Conservation (phyloP, 2,329 filamentous ascomycete species). For the Dissoconium aciculare region DNA sequence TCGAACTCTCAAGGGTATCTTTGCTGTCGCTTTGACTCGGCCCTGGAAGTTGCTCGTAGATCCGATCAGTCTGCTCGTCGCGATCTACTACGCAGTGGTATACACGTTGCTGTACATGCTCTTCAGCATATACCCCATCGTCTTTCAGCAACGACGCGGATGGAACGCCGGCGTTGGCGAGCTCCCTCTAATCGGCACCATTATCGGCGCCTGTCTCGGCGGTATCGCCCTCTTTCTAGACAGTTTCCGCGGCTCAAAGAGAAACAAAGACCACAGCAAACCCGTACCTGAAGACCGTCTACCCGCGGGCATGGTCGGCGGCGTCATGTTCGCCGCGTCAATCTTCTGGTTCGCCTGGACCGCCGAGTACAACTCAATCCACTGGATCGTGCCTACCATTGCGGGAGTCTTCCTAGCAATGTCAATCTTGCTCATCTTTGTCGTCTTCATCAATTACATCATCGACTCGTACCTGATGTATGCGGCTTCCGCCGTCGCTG, state of each 20-base stretch:
- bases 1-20: constrained; percentile 25
- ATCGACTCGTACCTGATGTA: constrained; percentile 22
- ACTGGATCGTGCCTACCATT: constrained; percentile 29
- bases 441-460: constrained; percentile 33
- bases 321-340: constrained; percentile 28
- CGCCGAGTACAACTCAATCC: constrained; percentile 20
- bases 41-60: constrained; percentile 60
- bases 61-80: constrained; percentile 19
- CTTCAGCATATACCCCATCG: constrained; percentile 33
- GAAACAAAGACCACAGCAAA: constrained; percentile 21
- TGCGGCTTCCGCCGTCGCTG: constrained; percentile 34
- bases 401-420: constrained; percentile 31
- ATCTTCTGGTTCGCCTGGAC: constrained; percentile 34
- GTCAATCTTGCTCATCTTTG: constrained; percentile 32
- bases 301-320: constrained; percentile 31
- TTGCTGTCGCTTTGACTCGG: constrained; percentile 44
- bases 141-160: constrained; percentile 28
- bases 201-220: constrained; percentile 29
- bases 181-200: constrained; percentile 32
- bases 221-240: constrained; percentile 27
- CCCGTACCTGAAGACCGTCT: constrained; percentile 23
- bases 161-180: constrained; percentile 29
- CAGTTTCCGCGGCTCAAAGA: constrained; percentile 25
- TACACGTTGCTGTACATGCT: constrained; percentile 34
- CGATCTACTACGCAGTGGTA: constrained; percentile 27